These are phyloP conservation scores for Avicennia marina DNA, from an alignment of 257 asterid species.

Conservation along the genomic window DNA sequence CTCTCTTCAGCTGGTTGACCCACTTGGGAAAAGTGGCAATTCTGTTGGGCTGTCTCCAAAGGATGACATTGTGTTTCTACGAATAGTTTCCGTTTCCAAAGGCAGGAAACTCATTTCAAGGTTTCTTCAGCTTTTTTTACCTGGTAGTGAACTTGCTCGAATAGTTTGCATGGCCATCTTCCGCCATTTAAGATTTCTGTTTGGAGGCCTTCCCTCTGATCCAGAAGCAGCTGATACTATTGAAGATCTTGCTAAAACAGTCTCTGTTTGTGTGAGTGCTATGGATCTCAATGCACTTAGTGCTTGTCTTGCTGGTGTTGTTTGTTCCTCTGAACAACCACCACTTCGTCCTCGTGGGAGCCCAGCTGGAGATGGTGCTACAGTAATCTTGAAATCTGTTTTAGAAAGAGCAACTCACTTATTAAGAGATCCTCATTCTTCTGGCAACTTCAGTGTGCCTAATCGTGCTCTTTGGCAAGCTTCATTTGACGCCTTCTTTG, in stretches of 20 bases:
- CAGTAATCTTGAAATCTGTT: slow-evolving; percentile 67
- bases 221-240: slow-evolving; percentile 52
- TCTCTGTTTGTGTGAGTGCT: slow-evolving; percentile 49
- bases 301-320: slow-evolving; percentile 99
- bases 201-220: slow-evolving; percentile 84
- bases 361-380: slow-evolving; percentile 87
- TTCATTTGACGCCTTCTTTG: slow-evolving; percentile 92
- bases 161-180: slow-evolving; percentile 95
- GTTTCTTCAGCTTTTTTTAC: slow-evolving; percentile 79
- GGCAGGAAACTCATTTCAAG: slow-evolving; percentile 81
- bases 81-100: slow-evolving; percentile 71
- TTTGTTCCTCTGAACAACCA: slow-evolving; percentile 93
- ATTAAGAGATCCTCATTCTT: slow-evolving; percentile 48
- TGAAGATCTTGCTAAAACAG: slow-evolving; percentile 53
- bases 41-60: slow-evolving; percentile 64
- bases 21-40: slow-evolving; percentile 69
- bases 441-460: slow-evolving; percentile 49
- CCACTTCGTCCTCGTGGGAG: slow-evolving; percentile 91
- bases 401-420: slow-evolving; percentile 72
- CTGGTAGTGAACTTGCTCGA: slow-evolving; percentile 81
- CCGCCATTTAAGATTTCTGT: slow-evolving; percentile 83
- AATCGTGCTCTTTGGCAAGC: slow-evolving; percentile 94
- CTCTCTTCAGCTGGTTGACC: slow-evolving; percentile 93
- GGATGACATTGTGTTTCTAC: slow-evolving; percentile 78
- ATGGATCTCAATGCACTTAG: slow-evolving; percentile 94